Percentiles rank a stretch among this genome's conserved stretches.
These are phyloP conservation scores for Fibroporia radiculosa DNA, from an alignment of 768 basidiomycete genomes.

Conservation along the genomic window DNA sequence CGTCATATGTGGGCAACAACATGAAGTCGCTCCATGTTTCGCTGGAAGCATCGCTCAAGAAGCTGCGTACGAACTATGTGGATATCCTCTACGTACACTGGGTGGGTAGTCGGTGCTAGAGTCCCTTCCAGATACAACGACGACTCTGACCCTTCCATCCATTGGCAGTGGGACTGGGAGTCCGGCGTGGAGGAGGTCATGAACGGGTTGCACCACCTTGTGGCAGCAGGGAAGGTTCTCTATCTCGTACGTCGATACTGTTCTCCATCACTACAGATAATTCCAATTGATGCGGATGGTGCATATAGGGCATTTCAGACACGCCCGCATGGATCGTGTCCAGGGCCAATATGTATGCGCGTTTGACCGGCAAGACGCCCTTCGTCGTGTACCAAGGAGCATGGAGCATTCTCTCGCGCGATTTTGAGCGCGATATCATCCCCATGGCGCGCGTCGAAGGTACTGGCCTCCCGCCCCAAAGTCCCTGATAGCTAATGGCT, in stretches of 20 bases:
- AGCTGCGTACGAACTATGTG: slow-evolving; percentile 35
- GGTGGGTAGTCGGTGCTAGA: slow-evolving; percentile 34
- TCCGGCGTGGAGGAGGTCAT: slow-evolving; percentile 48
- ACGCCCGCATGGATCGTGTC: slow-evolving; percentile 28
- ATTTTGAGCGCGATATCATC: slow-evolving; percentile 37
- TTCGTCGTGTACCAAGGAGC: slow-evolving; percentile 36
- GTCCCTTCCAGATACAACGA: slow-evolving; percentile 32
- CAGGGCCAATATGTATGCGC: slow-evolving; percentile 32
- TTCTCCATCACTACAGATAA: background rate
- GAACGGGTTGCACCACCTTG: slow-evolving; percentile 40
- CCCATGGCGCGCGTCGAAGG: slow-evolving; percentile 22
- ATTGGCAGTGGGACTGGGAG: slow-evolving; percentile 36
- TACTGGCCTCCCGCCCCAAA: slow-evolving; percentile 15
- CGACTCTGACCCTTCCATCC: slow-evolving; percentile 25
- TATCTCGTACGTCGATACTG: slow-evolving; percentile 12
- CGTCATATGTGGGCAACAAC: slow-evolving; percentile 30
- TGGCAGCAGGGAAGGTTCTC: slow-evolving; percentile 38
- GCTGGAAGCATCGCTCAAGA: slow-evolving; percentile 28
- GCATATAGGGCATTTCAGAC: slow-evolving; percentile 16
- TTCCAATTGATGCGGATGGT: background rate
- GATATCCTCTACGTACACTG: slow-evolving; percentile 40
- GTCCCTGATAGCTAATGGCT: slow-evolving; percentile 29
- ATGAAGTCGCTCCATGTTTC: slow-evolving; percentile 31
- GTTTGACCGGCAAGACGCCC: slow-evolving; percentile 27
- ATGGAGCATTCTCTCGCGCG: slow-evolving; percentile 24